Evolutionary conservation across 2,329 filamentous ascomycete genomes (phyloP), one percentile per base, ranked within the genome.

Genomic region (Xylariaceae sp.): DNA sequence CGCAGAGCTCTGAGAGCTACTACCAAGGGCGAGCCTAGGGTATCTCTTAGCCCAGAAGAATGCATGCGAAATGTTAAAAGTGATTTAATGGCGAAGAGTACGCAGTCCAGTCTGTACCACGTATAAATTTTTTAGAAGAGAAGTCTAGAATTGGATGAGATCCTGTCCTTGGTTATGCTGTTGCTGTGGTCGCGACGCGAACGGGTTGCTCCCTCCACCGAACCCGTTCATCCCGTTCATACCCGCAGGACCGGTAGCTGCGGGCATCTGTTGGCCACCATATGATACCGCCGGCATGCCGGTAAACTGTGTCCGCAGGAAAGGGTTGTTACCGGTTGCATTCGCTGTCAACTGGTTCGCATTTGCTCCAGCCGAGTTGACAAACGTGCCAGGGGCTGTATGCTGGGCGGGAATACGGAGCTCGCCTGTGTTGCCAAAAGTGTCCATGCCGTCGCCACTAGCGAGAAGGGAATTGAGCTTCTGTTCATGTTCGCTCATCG

Each of bases 371-470:
- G 95, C 92, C 57, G 91, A 96, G 77, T 99, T 99, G 76, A 99
- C 89, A 72, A 98, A 99, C 0, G 90, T 96, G 21, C 93, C 95
- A 0, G 95, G 95, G 1, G 95, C 92, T 0, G 95, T 99, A 74
- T 99, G 95, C 72, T 99, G 95, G 2, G 95, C 88, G 1, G 95
- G 95, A 62, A 99, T 96, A 74, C 95, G 92, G 45, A 96, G 81
- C 62, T 98, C 91, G 64, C 95, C 95, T n/a, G 91, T 91, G 73
- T 99, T 99, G 63, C 95, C 95, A 72, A 96, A 99, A 0, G 95
- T 99, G 71, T 99, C 95, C 79, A 96, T 90, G 20, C 95, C 95
- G 54, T 99, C 95, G 62, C 95, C 93, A 20, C 83, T 86, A 2
- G 92, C 84, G 44, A 99, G 85, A 32, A 99, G 85, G 1, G 89